A percentile compares a stretch with the other conserved stretches of the same genome.
These are phyloP conservation scores for Leccinum arenicola DNA, from an alignment of 768 basidiomycete species.

Conservation along the genomic window DNA sequence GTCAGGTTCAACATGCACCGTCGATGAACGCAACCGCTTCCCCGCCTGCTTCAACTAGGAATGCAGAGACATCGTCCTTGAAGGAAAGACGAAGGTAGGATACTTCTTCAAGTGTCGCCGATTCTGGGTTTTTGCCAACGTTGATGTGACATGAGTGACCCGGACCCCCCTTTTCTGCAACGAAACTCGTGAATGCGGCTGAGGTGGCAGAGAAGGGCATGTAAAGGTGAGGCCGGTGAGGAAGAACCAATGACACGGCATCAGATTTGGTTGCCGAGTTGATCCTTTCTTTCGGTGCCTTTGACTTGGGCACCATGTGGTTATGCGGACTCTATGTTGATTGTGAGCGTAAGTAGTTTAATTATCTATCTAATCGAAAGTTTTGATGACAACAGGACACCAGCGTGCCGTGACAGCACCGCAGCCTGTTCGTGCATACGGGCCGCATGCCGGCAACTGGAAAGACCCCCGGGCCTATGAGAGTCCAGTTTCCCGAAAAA, in stretches of 20 bases:
- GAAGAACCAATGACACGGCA: not conserved
- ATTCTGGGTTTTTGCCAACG: conserved; percentile 5
- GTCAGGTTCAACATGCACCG: too few relatives aligned
- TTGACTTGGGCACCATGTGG: conserved; percentile 1
- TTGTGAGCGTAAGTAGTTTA: too few relatives aligned
- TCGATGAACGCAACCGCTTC: not conserved
- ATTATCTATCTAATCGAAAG: too few relatives aligned
- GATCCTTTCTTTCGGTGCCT: not conserved
- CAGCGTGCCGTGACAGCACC: too few relatives aligned
- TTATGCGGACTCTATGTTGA: not conserved
- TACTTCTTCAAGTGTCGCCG: not conserved
- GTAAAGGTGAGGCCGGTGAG: conserved; percentile 4
- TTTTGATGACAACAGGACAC: too few relatives aligned
- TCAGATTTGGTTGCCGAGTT: not conserved
- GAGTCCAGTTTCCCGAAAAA: too few relatives aligned
- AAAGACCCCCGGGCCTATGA: too few relatives aligned
- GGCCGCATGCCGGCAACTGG: too few relatives aligned
- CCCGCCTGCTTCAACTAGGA: not conserved
- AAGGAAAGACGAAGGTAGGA: conserved; percentile 9
- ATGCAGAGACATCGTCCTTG: conserved; percentile 7
- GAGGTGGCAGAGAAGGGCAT: conserved; percentile 12
- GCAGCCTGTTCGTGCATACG: too few relatives aligned
- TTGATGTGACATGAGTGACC: conserved; percentile 13
- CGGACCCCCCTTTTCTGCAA: not conserved
- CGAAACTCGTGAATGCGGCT: not conserved